phyloP scores from a whole-genome alignment of 768 basidiomycete species.

The Tricholoma bakamatsutake region DNA sequence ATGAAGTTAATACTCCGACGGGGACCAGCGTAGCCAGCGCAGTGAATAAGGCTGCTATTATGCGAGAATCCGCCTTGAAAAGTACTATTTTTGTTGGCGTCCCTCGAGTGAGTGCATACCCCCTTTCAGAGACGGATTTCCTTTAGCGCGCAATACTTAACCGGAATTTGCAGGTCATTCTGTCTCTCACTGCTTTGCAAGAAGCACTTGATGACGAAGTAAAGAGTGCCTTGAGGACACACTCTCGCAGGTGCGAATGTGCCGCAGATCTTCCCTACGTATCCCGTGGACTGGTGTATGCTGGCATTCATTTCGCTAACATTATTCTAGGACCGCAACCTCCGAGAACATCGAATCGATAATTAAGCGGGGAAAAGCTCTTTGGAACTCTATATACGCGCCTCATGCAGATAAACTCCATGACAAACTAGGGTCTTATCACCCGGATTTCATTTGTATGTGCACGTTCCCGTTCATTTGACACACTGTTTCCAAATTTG shows the following conservation, averaged over 20 bases:
- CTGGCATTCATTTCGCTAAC: conserved; percentile 13
- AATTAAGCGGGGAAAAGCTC: conserved; percentile 55
- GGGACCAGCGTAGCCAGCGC: conserved; percentile 44
- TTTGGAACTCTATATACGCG: conserved; percentile 87
- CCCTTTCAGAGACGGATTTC: conserved; percentile 5
- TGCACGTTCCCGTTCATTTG: conserved; percentile 31
- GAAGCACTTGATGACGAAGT: conserved; percentile 81
- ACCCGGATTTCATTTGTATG: conserved; percentile 92
- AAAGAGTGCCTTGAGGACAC: conserved; percentile 58
- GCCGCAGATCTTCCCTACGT: conserved; percentile 9
- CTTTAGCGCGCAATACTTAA: conserved; percentile 11
- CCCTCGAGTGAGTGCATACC: conserved; percentile 56
- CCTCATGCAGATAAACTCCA: conserved; percentile 88
- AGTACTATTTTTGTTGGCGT: conserved; percentile 87
- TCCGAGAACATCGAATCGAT: conserved; percentile 65
- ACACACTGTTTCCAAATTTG: conserved; percentile 27
- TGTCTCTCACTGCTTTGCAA: conserved; percentile 71
- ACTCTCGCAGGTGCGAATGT: conserved; percentile 52
- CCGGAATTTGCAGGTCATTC: conserved; percentile 56
- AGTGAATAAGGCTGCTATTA: conserved; percentile 71
- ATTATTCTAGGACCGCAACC: conserved; percentile 45
- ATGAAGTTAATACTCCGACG: conserved; percentile 29
- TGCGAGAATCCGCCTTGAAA: conserved; percentile 87
- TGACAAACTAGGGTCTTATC: conserved; percentile 79
- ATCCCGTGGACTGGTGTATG: conserved; percentile 8